Base-by-base conservation (phyloP, 768 basidiomycete species). In the Peribolospora baueri region DNA sequence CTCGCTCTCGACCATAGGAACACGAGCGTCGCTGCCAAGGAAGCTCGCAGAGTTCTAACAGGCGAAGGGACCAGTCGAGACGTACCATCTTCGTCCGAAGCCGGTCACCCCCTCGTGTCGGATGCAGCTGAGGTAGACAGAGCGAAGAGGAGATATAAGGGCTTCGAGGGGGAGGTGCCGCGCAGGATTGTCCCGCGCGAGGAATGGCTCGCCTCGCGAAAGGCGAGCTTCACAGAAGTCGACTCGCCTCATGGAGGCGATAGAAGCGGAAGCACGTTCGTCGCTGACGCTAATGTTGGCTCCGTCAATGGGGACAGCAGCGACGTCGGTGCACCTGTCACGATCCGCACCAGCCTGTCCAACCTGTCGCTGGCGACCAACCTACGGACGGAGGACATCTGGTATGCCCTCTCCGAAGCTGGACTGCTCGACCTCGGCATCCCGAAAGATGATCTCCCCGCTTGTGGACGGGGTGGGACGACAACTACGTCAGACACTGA, bases 391-490 rank as follows among this genome's bases (percentile, higher is more conserved):
- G 85, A 93, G 54, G 91, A 97, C 65, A 77, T 80, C 0, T 81
- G 85, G 0, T 88, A 85, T 67, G 85, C 88, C 3, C 67, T 97
- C 60, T 80, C 82, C 55, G 86, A 90, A 64, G 80, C 82, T 57
- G 86, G 87, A 39, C 67, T 95, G 54, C 51, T 42, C 5, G 7
- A 5, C 7, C 8, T 10, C 5, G 13, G 39, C 25, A 43, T 25
- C 25, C 25, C 25, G 25, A 25, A 25, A 25, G 25, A 25, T 25
- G 25, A 25, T 1, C 25, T 25, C 25, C 25, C 25, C 25, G 25
- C 1, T 25, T 25, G 25, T 25, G 25, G 25, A 25, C 25, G 25
- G 25, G 25, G 25, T 25, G 25, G 25, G 25, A 25, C 25, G 25
- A 25, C 25, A 25, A 25, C 1, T 25, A 25, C 25, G 25, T 25